Evolutionary conservation across 139 green algal genomes (phyloP).

Genomic region (Mesotaenium endlicherianum): DNA sequence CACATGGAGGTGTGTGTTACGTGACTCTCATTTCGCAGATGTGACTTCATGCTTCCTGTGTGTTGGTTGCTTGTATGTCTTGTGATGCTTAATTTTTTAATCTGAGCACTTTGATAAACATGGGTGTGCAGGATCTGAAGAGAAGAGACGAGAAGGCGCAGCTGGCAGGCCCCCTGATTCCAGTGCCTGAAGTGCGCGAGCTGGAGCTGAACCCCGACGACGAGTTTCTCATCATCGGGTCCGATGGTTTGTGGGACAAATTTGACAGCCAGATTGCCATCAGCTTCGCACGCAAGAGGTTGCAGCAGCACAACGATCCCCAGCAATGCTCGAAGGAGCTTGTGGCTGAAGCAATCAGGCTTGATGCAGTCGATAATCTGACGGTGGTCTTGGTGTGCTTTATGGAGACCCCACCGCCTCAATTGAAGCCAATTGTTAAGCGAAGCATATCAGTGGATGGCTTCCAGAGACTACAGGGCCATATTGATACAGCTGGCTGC

Average conservation of each 20-base stretch:
- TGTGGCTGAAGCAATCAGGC: conserved; percentile 55
- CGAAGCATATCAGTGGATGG: conserved; percentile 31
- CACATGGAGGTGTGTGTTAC: conserved; percentile 50
- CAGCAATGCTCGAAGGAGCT: conserved; percentile 42
- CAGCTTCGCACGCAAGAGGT: conserved; percentile 45
- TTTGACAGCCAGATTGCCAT: conserved; percentile 58
- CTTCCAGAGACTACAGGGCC: conserved; percentile 10
- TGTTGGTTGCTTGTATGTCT: neutral
- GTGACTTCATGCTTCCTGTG: neutral
- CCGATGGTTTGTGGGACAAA: conserved; percentile 64
- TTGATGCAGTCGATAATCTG: conserved; percentile 58
- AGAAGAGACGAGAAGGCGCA: conserved; percentile 24
- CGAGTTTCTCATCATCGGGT: conserved; percentile 63
- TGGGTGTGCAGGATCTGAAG: neutral
- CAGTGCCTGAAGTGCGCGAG: conserved; percentile 38
- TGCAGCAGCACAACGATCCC: conserved; percentile 62
- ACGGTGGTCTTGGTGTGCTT: conserved; percentile 59
- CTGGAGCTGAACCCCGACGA: conserved; percentile 50
- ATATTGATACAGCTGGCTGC: conserved; percentile 19
- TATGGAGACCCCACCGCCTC: conserved; percentile 34
- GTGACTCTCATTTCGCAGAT: conserved; percentile 20
- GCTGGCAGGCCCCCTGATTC: conserved; percentile 21
- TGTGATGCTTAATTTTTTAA: neutral
- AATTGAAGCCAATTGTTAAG: neutral
- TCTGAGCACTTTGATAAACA: neutral